phyloP scores from a whole-genome alignment of 1,139 yeast genomes.

The Pichia sp. region DNA sequence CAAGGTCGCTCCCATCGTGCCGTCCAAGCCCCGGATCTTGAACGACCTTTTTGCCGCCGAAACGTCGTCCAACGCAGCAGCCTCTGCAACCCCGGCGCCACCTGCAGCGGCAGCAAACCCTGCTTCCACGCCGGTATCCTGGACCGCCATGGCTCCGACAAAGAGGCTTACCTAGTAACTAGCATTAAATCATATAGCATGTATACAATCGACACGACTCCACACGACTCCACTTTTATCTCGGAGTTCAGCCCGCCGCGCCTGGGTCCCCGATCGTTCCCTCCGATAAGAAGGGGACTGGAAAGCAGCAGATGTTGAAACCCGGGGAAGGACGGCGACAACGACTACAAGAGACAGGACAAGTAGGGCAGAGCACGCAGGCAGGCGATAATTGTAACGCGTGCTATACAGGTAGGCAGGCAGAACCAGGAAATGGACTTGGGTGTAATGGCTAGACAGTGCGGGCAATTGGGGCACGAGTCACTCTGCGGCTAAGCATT shows the following conservation, averaged over 20 bases:
- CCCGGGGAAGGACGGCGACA: neutral
- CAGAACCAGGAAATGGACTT: too few relatives aligned
- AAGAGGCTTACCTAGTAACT: slow-evolving; percentile 6
- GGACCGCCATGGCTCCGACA: slow-evolving; percentile 18
- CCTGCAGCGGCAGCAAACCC: neutral
- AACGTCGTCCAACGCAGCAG: too few relatives aligned
- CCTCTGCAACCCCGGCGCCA: neutral
- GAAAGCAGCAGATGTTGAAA: neutral
- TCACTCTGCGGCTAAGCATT: too few relatives aligned
- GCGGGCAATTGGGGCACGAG: too few relatives aligned
- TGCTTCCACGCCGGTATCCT: slow-evolving; percentile 3
- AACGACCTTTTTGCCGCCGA: slow-evolving; percentile 11
- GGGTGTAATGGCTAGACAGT: too few relatives aligned
- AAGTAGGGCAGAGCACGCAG: too few relatives aligned
- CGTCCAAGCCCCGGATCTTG: slow-evolving; percentile 28
- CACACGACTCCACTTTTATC: too few relatives aligned
- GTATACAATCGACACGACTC: neutral
- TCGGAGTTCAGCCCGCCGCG: neutral
- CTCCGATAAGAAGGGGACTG: neutral
- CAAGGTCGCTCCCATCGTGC: slow-evolving; percentile 31
- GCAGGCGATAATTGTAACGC: too few relatives aligned
- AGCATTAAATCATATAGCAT: neutral
- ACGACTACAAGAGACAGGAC: too few relatives aligned
- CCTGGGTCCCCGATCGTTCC: neutral
- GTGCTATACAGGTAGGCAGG: too few relatives aligned